Percentiles rank a stretch among this genome's conserved stretches.
phyloP scores from a whole-genome alignment of 352 stramenopile species.

The Globisporangium emineosum region DNA sequence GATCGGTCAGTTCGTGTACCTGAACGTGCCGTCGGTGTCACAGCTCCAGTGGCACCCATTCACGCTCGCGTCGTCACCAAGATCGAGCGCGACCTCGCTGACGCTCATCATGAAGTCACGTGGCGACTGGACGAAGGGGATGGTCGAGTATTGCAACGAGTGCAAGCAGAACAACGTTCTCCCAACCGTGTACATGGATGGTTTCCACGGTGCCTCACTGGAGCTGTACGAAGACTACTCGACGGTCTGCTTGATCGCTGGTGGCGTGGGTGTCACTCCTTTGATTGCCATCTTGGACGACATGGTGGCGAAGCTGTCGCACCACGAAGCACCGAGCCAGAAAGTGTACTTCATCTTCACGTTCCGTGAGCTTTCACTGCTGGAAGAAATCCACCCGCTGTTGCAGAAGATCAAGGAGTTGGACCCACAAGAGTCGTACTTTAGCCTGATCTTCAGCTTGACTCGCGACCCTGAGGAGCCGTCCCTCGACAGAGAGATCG shows the following conservation, averaged over 20 bases:
- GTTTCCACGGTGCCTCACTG: conserved; percentile 24
- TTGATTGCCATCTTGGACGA: conserved; percentile 31
- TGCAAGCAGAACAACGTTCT: conserved; percentile 21
- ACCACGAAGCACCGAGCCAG: conserved; percentile 14
- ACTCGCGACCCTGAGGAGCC: conserved; percentile 18
- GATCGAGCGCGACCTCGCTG: conserved; percentile 12
- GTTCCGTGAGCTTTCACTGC: conserved; percentile 34
- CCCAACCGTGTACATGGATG: conserved; percentile 29
- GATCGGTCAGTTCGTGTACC: conserved; percentile 24
- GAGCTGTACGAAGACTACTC: conserved; percentile 25
- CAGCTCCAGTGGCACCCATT: conserved; percentile 37
- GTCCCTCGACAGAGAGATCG: conserved; percentile 12
- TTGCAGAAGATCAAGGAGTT: conserved; percentile 24
- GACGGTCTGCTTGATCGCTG: conserved; percentile 21
- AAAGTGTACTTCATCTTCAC: conserved; percentile 34
- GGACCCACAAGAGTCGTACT: conserved; percentile 22
- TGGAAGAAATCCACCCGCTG: conserved; percentile 35
- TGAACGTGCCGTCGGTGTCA: conserved; percentile 29
- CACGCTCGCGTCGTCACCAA: conserved; percentile 25
- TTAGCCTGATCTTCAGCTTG: conserved; percentile 25
- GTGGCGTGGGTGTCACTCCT: conserved; percentile 27
- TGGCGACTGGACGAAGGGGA: conserved; percentile 22
- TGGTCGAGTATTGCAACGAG: conserved; percentile 17
- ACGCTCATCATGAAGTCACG: conserved; percentile 27
- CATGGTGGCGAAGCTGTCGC: conserved; percentile 22